phyloP scores from a whole-genome alignment of 192 early-diverging fungal species.

The Thoreauomyces humboldtii region DNA sequence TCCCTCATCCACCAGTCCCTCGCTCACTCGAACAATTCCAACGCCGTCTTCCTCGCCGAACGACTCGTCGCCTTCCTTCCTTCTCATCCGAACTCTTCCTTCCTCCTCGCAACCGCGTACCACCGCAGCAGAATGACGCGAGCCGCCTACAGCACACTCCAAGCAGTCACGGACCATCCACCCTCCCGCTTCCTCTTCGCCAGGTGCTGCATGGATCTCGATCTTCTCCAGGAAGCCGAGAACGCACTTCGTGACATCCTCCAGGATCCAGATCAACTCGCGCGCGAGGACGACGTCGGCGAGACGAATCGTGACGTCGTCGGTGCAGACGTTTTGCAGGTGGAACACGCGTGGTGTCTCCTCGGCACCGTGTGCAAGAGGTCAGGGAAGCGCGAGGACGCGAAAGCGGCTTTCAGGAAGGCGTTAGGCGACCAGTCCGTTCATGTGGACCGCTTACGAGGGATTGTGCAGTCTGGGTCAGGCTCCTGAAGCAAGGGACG shows the following conservation, averaged over 20 bases:
- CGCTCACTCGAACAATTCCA: slow-evolving; percentile 18
- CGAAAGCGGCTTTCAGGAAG: slow-evolving; percentile 11
- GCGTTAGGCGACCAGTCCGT: slow-evolving; percentile 38
- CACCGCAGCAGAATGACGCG: not conserved
- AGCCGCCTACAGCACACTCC: slow-evolving; percentile 15
- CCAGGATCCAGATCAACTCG: too few species aligned
- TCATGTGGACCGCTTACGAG: slow-evolving; percentile 45
- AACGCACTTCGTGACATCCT: slow-evolving; percentile 7
- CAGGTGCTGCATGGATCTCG: slow-evolving; percentile 25
- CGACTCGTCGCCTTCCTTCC: slow-evolving; percentile 30
- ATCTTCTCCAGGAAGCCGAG: slow-evolving; percentile 25
- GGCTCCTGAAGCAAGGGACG: not conserved
- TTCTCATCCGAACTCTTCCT: not conserved
- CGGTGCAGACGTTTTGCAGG: not conserved
- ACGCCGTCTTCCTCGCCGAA: slow-evolving; percentile 46
- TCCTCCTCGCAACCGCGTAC: slow-evolving; percentile 31
- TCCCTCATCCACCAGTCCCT: slow-evolving; percentile 16
- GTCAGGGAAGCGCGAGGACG: slow-evolving; percentile 16
- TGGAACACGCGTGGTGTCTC: slow-evolving; percentile 18
- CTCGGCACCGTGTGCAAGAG: slow-evolving; percentile 25
- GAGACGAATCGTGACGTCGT: not conserved
- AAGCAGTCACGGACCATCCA: slow-evolving; percentile 3
- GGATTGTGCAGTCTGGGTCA: slow-evolving; percentile 37
- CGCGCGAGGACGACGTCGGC: too few species aligned
- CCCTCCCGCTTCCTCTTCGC: slow-evolving; percentile 30